These are phyloP conservation scores for Aspergillus olivimuriae DNA, from an alignment of 495 filamentous ascomycete genomes.

Conservation along the genomic window DNA sequence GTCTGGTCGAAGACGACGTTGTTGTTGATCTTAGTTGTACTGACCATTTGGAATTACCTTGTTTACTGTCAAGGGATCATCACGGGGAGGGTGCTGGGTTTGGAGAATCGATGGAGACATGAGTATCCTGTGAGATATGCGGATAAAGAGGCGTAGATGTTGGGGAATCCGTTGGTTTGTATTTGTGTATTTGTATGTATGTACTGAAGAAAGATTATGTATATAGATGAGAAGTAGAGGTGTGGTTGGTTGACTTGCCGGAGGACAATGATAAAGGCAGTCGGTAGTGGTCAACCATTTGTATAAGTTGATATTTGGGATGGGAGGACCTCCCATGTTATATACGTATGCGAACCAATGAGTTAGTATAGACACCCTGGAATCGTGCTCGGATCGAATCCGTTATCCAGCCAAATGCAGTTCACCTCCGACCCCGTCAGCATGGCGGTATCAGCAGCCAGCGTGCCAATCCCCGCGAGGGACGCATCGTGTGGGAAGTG, in stretches of 20 bases:
- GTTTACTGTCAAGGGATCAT: slow-evolving; percentile 21
- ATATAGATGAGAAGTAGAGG: no score
- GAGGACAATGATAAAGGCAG: no score
- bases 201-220: no score
- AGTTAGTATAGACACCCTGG: slow-evolving; percentile 8
- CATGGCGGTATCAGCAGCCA: slow-evolving; percentile 3
- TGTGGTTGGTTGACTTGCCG: no score
- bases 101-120: slow-evolving; percentile 17
- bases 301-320: no score
- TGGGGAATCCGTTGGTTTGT: no score
- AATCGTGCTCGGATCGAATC: slow-evolving; percentile 6
- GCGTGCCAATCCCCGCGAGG: neutral
- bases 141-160: slow-evolving; percentile 1
- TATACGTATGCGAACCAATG: neutral
- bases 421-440: slow-evolving; percentile 4
- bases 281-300: no score
- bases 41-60: slow-evolving; percentile 16
- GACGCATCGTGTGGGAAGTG: slow-evolving; percentile 1
- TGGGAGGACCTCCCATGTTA: no score
- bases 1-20: slow-evolving; percentile 27
- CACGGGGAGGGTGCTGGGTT: slow-evolving; percentile 19
- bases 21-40: slow-evolving; percentile 16
- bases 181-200: no score
- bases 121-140: neutral
- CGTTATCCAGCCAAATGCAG: slow-evolving; percentile 6